Evolutionary conservation across 2,329 filamentous ascomycete genomes (phyloP).

Genomic region (Colletotrichum zoysiae): DNA sequence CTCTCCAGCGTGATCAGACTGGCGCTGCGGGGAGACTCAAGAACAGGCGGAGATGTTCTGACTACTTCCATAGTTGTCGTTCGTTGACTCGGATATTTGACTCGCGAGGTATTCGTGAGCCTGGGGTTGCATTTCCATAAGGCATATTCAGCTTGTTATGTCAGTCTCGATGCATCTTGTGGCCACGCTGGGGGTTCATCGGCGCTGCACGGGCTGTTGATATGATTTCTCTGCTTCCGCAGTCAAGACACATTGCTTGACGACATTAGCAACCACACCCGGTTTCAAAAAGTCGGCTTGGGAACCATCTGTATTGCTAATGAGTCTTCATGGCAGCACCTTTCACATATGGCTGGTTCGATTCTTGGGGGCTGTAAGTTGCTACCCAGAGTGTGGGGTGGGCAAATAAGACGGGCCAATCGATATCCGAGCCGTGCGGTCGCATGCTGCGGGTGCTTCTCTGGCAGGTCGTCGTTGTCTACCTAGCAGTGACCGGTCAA

Average conservation of each 20-base stretch:
- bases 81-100: background rate
- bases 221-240: background rate
- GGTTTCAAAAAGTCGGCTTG: conserved; percentile 18
- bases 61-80: background rate
- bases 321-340: conserved; percentile 4
- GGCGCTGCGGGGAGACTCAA: background rate
- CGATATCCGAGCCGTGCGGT: background rate
- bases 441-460: background rate
- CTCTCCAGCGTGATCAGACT: conserved; percentile 11
- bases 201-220: background rate
- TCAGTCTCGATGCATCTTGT: background rate
- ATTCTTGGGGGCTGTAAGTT: background rate
- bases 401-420: background rate
- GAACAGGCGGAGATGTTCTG: conserved; percentile 14
- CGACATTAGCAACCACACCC: background rate
- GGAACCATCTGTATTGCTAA: background rate
- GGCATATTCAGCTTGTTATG: background rate
- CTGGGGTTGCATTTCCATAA: background rate
- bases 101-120: background rate
- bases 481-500: background rate
- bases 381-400: background rate
- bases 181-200: background rate
- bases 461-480: background rate
- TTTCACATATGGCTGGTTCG: background rate
- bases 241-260: background rate